Evolutionary conservation across 768 basidiomycete genomes (phyloP), one percentile per base, ranked within the genome.

Genomic region (Agaricus blazei): DNA sequence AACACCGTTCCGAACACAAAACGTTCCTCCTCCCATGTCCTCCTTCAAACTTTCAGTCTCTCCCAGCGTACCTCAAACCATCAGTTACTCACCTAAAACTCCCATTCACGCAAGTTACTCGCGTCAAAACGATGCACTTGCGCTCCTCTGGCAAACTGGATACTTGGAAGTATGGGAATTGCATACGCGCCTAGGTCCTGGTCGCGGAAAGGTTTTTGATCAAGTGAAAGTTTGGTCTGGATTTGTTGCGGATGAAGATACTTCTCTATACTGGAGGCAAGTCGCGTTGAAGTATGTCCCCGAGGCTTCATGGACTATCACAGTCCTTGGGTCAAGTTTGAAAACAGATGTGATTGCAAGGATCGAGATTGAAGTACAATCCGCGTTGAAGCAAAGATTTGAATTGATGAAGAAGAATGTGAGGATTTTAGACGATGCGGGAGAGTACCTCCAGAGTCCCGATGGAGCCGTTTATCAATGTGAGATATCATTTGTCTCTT

Each of bases 11-110:
- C 82, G 94, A 40, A 81, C 83, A 0, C 91, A 96, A 71, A 98
- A 97, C 65, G 81, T 96, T 4, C 97, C 96, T n/a, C 97, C 97
- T n/a, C 97, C 97, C 0, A 95, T 97, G 93, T 90, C 86, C 1
- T 87, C 92, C 1, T 75, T 78, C 57, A 70, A 76, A 58, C 71
- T 81, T 9, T 36, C 65, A 0, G 55, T 75, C 14, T 54, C 58
- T 12, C 62, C 68, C 9, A 60, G 12, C 44, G 62, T 11, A 58
- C 67, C 36, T 15, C 52, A 44, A 37, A 64, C 9, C 19, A 57
- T 36, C 58, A 59, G 36, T 48, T 58, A 51, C 52, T 54, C 27
- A 42, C 41, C 64, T n/a, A 68, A 60, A n/a, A 68, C 79, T 0
- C 91, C 94, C 0, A 66, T 85, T 8, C 85, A 95, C 65, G 70